phyloP scores from a whole-genome alignment of 2,329 filamentous ascomycete genomes.

The Alternaria solani region DNA sequence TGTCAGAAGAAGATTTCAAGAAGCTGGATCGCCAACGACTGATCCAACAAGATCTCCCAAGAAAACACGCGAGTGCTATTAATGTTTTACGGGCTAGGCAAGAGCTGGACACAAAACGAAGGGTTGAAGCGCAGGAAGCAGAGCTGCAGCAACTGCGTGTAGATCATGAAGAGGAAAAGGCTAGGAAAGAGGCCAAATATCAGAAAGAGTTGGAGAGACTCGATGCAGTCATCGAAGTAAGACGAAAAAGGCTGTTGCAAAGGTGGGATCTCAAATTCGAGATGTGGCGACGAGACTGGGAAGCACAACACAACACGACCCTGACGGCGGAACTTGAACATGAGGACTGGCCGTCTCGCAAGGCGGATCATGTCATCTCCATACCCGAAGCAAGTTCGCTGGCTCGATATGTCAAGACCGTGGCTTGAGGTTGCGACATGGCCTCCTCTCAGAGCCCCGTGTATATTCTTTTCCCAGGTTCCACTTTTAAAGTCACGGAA shows the following conservation, averaged over 20 bases:
- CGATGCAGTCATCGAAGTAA: slow-evolving; percentile 43
- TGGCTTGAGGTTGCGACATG: slow-evolving; percentile 9
- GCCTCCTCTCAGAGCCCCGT: not conserved
- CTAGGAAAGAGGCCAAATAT: slow-evolving; percentile 43
- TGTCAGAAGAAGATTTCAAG: slow-evolving; percentile 56
- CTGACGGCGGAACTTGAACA: slow-evolving; percentile 36
- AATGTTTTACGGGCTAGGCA: slow-evolving; percentile 58
- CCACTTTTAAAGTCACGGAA: not conserved
- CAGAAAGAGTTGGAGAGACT: slow-evolving; percentile 47
- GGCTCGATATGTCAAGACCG: slow-evolving; percentile 27
- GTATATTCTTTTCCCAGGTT: not conserved
- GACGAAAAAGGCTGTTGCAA: slow-evolving; percentile 42
- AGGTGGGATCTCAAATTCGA: slow-evolving; percentile 54
- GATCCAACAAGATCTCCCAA: slow-evolving; percentile 50
- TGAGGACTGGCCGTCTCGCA: slow-evolving; percentile 41
- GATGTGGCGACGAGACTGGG: slow-evolving; percentile 50
- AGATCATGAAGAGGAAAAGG: slow-evolving; percentile 45
- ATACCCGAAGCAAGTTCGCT: slow-evolving; percentile 35
- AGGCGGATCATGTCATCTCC: slow-evolving; percentile 16
- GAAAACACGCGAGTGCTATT: slow-evolving; percentile 56
- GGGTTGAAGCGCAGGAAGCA: slow-evolving; percentile 50
- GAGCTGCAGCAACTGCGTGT: slow-evolving; percentile 49
- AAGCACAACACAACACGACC: slow-evolving; percentile 34
- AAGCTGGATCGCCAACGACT: slow-evolving; percentile 54
- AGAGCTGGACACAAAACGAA: slow-evolving; percentile 48